Base-by-base conservation (phyloP, 306 rosid species). In the Mimosa pudica region DNA sequence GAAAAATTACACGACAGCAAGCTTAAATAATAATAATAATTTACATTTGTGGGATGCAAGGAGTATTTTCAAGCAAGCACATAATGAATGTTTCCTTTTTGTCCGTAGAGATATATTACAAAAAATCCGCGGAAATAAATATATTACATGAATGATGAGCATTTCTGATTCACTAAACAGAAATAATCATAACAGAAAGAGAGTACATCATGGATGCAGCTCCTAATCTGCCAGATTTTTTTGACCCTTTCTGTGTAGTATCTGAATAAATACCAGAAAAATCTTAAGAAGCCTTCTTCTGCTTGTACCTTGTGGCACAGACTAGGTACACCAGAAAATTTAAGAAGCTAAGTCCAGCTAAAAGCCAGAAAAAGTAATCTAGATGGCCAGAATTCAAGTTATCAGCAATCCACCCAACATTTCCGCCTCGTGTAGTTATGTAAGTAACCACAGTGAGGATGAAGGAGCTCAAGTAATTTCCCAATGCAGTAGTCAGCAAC, bases 341-440 rank as follows among this genome's bases (percentile, higher is more conserved):
- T 18, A 89, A 55, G 82, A 89, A 84, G 91, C 97, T 93, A 13
- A 95, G 92, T 81, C 92, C 97, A 17, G 96, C 96, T 75, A 93
- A 84, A 46, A 95, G 93, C 97, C 97, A 93, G 91, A 95, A 93
- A 66, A 85, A 93, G 80, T 90, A 82, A 82, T 95, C 99, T 0
- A 95, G 89, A 86, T 89, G 99, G 52, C 97, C 97, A 32, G 80
- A 54, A 16, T 95, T 95, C 89, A 93, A 78, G 84, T 95, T 95
- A 83, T 95, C 93, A 0, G 97, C 82, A 80, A 95, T 95, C 99
- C 99, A 95, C 62, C 98, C 98, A 6, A 83, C 18, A 6, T 63
- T 77, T 77, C 97, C 97, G 1, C 88, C 86, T 58, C 46, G 84
- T 47, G 97, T 90, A 13, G 97, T 88, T 13, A 92, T 81, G 88